These are phyloP conservation scores for Rosellinia necatrix DNA, from an alignment of 2,329 filamentous ascomycete species.

Conservation along the genomic window DNA sequence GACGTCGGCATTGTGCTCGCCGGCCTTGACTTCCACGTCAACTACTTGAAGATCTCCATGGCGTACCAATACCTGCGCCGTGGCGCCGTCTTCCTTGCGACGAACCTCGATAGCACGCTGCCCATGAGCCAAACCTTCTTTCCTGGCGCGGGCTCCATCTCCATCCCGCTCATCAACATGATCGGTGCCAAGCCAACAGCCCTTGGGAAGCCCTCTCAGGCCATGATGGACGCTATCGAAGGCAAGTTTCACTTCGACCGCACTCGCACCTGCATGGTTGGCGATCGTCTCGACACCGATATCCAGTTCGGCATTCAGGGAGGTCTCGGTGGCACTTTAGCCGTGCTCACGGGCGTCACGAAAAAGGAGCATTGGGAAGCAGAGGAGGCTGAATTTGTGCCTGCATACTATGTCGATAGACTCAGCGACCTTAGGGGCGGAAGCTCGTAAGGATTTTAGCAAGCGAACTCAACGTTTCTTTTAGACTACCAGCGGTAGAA, in stretches of 20 bases:
- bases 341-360: conserved; percentile 87
- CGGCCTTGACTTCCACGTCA: conserved; percentile 92
- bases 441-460: conserved; percentile 24
- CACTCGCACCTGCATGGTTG: conserved; percentile 89
- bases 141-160: conserved; percentile 85
- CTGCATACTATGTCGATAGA: conserved; percentile 82
- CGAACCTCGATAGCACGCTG: conserved; percentile 89
- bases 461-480: not conserved
- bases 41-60: conserved; percentile 87
- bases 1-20: conserved; percentile 88
- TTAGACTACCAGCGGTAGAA: conserved; percentile 3
- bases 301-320: conserved; percentile 95
- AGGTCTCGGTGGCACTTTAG: conserved; percentile 85
- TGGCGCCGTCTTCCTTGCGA: conserved; percentile 87
- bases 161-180: conserved; percentile 77
- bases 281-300: conserved; percentile 91
- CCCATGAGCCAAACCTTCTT: conserved; percentile 83
- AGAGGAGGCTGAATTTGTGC: conserved; percentile 69
- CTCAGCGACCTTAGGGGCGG: conserved; percentile 72
- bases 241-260: conserved; percentile 92
- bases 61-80: conserved; percentile 84
- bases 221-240: conserved; percentile 99
- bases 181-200: conserved; percentile 71
- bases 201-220: conserved; percentile 93
- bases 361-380: conserved; percentile 83